These are phyloP conservation scores for Lentinula guzmanii DNA, from an alignment of 768 basidiomycete species.

Conservation along the genomic window DNA sequence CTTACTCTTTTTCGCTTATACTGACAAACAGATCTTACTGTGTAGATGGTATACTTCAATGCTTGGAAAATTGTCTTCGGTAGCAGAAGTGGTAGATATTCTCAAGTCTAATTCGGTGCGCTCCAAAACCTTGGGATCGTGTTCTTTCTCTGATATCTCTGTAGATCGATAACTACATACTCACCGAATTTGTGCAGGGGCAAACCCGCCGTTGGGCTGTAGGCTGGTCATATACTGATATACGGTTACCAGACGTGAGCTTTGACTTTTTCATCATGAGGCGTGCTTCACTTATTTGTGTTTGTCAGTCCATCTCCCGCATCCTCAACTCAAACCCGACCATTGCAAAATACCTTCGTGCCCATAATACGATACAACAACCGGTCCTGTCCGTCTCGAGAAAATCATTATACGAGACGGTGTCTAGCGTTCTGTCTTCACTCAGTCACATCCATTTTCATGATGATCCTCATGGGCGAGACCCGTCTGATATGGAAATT, in stretches of 20 bases:
- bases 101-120: conserved; percentile 37
- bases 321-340: conserved; percentile 31
- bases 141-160: neutral
- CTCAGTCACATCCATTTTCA: conserved; percentile 20
- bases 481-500: conserved; percentile 7
- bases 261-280: neutral
- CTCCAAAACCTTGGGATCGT: neutral
- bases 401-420: conserved; percentile 10
- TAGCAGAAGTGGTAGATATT: conserved; percentile 51
- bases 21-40: neutral
- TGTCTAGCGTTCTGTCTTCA: conserved; percentile 25
- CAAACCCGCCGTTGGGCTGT: conserved; percentile 90
- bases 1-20: neutral
- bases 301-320: conserved; percentile 24
- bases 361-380: conserved; percentile 50
- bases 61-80: conserved; percentile 80
- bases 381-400: conserved; percentile 16
- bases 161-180: conserved; percentile 82
- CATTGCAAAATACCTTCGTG: conserved; percentile 49
- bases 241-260: conserved; percentile 75
- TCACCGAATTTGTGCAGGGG: conserved; percentile 81
- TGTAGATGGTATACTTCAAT: conserved; percentile 90
- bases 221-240: conserved; percentile 72
- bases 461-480: conserved; percentile 4
- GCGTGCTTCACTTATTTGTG: neutral